Evolutionary conservation across 1,284 basidiomycete species (phyloP), one percentile per base, ranked within the genome.

Genomic region (Ceratobasidium theobromae): DNA sequence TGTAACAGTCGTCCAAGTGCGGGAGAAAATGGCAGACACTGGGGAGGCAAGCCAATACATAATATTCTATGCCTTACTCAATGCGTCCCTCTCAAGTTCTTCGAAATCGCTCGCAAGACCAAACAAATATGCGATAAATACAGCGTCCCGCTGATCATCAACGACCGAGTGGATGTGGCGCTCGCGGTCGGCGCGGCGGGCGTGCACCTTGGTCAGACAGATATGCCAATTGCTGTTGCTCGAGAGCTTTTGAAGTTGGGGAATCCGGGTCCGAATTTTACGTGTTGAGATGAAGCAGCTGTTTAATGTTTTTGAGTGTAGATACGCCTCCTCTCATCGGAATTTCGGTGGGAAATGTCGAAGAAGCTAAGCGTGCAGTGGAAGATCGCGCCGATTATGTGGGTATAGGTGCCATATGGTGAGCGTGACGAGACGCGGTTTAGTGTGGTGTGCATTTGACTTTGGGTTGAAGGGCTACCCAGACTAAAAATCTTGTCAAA

Each of bases 131-230:
- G 92, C 73, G 84, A 87, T 72, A 84, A 83, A 77, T 91, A 95
- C 80, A 81, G 83, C 53, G 85, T 97, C 21, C 93, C 93, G 0
- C 80, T 98, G 28, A 80, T 98, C 67, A 91, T 98, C 78, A 98
- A 98, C 73, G 94, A 96, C 77, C 86, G 94, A 12, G 80, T 95
- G 68, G 94, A 96, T 72, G 86, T 97, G 48, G 91, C 90, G 4
- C 81, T 95, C 28, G 89, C 91, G 8, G 79, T 91, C 25, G 79
- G 83, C 57, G 88, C 87, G 1, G 85, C 86, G 53, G 95, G 92
- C 4, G 86, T 98, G 9, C 95, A 98, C 73, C 80, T 98, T 54
- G 95, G 95, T 2, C 95, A 98, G 77, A 85, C 86, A 0, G 95
- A 98, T 75, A 91, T 95, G 81, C 86, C 91, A 1, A 80, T 93